phyloP scores from a whole-genome alignment of 2,329 filamentous ascomycete species.

The Colletotrichum caudatum region DNA sequence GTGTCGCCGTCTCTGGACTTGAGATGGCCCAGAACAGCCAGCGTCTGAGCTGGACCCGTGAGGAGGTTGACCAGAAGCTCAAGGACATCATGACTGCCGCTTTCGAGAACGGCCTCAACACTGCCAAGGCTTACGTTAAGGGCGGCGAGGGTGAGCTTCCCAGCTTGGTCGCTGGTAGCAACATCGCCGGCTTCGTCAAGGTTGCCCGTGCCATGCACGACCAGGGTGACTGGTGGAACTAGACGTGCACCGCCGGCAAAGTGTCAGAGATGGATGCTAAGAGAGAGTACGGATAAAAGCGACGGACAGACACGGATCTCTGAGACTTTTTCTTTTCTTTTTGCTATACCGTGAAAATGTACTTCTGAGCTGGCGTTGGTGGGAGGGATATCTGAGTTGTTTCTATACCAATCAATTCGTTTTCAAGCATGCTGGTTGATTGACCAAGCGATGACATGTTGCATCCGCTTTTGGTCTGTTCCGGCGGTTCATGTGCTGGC shows the following conservation, averaged over 20 bases:
- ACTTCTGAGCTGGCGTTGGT: conserved; percentile 40
- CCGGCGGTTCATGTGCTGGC: background rate
- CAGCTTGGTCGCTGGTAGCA: conserved; percentile 90
- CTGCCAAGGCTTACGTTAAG: conserved; percentile 88
- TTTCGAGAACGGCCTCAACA: conserved; percentile 90
- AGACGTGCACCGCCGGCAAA: conserved; percentile 7
- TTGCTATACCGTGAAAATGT: conserved; percentile 30
- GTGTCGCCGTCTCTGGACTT: conserved; percentile 95
- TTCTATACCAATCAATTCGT: conserved; percentile 33
- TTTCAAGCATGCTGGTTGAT: background rate
- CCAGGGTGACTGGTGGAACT: conserved; percentile 91
- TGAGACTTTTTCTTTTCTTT: conserved; percentile 14
- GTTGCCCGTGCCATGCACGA: conserved; percentile 94
- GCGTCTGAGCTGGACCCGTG: conserved; percentile 84
- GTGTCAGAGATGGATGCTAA: conserved; percentile 2
- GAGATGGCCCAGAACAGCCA: conserved; percentile 99
- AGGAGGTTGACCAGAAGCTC: conserved; percentile 92
- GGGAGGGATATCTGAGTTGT: conserved; percentile 38
- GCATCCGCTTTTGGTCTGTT: background rate
- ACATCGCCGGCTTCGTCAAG: conserved; percentile 98
- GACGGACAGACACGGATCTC: conserved; percentile 26
- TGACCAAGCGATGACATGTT: background rate
- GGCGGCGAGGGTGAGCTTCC: conserved; percentile 86
- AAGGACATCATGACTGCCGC: conserved; percentile 95
- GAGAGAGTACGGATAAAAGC: conserved; percentile 12